Evolutionary conservation across 2,329 filamentous ascomycete species (phyloP), one percentile per base, ranked within the genome.

Genomic region (Apiospora malaysiana): DNA sequence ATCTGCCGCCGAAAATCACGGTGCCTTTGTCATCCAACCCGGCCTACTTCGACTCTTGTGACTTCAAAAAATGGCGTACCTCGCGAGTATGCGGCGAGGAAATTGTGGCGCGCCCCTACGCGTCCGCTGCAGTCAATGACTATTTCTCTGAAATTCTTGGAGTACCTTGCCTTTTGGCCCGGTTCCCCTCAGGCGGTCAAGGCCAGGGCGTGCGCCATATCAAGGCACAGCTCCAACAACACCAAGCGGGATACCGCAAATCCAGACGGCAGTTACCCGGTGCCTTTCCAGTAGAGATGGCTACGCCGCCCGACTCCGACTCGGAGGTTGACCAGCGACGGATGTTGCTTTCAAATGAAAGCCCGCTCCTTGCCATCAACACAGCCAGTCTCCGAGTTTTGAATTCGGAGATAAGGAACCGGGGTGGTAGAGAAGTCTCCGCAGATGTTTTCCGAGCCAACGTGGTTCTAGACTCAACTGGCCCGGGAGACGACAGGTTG

Each of bases 301-400:
- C 86, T 23, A 88, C 86, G 25, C 88, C 87, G 10, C 85, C 87
- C 2, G 88, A 90, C 68, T 91, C 89, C 0, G 89, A 89, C 72
- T 83, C 82, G 37, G 85, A 90, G 76, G 76, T 73, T 40, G 70
- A 80, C 69, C 80, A 86, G 68, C 79, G 76, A 14, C 88, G 90
- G 4, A 94, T 98, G 45, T 83, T 96, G 0, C 84, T 99, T 3
- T 93, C 95, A 32, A 99, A 99, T 79, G 96, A 98, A 81, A 97
- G 94, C 69, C 95, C 96, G 0, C 97, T 99, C 63, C 87, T 99
- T 0, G 89, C 94, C 66, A 91, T 98, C 70, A 94, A 93, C 25
- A 88, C 90, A 69, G 90, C 93, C 12, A 98, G 94, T 75, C 87
- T 98, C 66, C 90, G 93, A 66, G 87, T 87, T 2, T 83, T 98